These are phyloP conservation scores for Barbarea vulgaris DNA, from an alignment of 345 rosid species.

Conservation along the genomic window DNA sequence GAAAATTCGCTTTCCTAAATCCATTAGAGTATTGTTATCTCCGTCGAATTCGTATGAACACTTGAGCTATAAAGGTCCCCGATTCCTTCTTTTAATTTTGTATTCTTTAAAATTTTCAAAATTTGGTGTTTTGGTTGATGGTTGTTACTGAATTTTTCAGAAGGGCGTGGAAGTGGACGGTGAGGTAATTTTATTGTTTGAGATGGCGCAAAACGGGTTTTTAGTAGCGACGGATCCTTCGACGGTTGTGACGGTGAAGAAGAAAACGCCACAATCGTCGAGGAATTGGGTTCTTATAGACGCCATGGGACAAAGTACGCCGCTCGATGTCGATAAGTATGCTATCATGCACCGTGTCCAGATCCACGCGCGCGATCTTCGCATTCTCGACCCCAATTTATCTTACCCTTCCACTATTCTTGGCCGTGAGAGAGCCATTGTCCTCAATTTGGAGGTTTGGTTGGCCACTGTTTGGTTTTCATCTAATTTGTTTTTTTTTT, in stretches of 20 bases:
- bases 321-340: conserved; percentile 75
- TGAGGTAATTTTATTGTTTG: background rate
- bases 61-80: background rate
- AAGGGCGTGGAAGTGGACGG: conserved; percentile 35
- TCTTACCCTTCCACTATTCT: conserved; percentile 96
- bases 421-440: conserved; percentile 97
- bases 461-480: background rate
- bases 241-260: conserved; percentile 61
- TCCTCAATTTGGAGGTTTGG: conserved; percentile 85
- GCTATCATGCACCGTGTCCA: conserved; percentile 93
- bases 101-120: background rate
- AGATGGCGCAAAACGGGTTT: conserved; percentile 67
- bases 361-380: conserved; percentile 98
- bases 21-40: background rate
- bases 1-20: conserved; percentile 17
- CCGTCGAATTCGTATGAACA: conserved; percentile 38
- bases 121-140: background rate
- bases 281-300: conserved; percentile 73
- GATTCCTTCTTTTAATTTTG: background rate
- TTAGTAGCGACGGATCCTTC: conserved; percentile 73
- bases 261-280: conserved; percentile 68
- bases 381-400: conserved; percentile 87
- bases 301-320: conserved; percentile 52
- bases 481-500: background rate
- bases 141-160: conserved; percentile 1